Conservation (phyloP, 108 stramenopile species). For the Cyclotella baltica region DNA sequence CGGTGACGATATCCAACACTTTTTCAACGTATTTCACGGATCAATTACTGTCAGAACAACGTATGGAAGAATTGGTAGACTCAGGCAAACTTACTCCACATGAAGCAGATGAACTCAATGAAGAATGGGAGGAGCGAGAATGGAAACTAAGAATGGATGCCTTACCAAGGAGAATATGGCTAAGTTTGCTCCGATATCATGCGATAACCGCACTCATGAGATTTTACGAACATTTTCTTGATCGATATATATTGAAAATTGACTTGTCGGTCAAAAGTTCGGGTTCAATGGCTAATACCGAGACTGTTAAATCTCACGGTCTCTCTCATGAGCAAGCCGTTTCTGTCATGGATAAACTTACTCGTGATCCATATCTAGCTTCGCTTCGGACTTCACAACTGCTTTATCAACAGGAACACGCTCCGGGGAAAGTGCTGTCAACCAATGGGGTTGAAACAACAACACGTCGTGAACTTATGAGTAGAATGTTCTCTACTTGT, state of each 20-base stretch:
- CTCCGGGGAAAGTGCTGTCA: conserved; percentile 47
- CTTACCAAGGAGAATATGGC: conserved; percentile 39
- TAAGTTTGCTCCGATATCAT: conserved; percentile 41
- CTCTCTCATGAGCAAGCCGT: conserved; percentile 41
- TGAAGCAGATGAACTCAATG: conserved; percentile 48
- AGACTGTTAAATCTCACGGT: background rate
- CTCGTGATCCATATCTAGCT: conserved; percentile 51
- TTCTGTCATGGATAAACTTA: conserved; percentile 53
- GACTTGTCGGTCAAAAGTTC: conserved; percentile 9
- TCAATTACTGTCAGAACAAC: conserved; percentile 50
- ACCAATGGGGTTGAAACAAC: conserved; percentile 45
- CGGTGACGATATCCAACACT: conserved; percentile 45
- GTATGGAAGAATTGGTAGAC: conserved; percentile 45
- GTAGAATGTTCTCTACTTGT: conserved; percentile 56
- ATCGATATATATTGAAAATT: conserved; percentile 39
- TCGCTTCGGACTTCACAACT: conserved; percentile 49
- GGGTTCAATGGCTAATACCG: background rate
- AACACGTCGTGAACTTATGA: conserved; percentile 36
- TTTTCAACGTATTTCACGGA: conserved; percentile 52
- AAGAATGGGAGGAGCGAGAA: conserved; percentile 53
- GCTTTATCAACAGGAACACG: conserved; percentile 38
- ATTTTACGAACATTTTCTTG: conserved; percentile 50
- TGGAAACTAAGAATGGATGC: conserved; percentile 42
- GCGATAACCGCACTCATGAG: conserved; percentile 53
- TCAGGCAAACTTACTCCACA: conserved; percentile 44